Conservation (phyloP, 345 rosid genomes). For the Conringia planisiliqua region DNA sequence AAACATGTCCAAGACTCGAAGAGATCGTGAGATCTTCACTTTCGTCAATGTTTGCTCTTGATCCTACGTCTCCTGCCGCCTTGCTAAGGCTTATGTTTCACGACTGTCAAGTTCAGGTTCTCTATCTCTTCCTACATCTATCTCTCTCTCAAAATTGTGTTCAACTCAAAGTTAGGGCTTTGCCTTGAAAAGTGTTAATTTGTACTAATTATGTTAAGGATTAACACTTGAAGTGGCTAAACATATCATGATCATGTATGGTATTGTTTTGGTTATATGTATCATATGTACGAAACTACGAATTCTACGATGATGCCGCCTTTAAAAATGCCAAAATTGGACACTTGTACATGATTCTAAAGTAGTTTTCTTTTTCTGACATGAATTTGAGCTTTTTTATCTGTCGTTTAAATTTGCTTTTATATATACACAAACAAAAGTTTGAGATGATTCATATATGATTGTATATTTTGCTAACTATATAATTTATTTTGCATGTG, state of each 20-base stretch:
- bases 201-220: neutral
- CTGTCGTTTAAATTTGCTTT: neutral
- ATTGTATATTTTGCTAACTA: neutral
- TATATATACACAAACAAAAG: neutral
- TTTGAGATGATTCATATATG: neutral
- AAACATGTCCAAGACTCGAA: conserved; percentile 42
- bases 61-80: conserved; percentile 46
- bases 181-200: neutral
- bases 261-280: neutral
- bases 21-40: conserved; percentile 39
- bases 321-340: neutral
- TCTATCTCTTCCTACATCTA: neutral
- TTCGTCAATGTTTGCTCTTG: conserved; percentile 28
- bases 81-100: conserved; percentile 51
- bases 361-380: neutral
- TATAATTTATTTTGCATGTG: neutral
- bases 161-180: neutral
- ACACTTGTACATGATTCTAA: neutral
- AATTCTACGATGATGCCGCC: neutral
- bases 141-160: neutral
- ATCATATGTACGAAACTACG: neutral
- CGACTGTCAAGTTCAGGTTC: conserved; percentile 57
- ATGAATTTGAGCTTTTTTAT: neutral
- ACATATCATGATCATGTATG: neutral
- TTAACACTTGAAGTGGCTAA: neutral